Conservation (phyloP, 225 moss, liverwort and hornwort species). For the Marchantia paleacea region DNA sequence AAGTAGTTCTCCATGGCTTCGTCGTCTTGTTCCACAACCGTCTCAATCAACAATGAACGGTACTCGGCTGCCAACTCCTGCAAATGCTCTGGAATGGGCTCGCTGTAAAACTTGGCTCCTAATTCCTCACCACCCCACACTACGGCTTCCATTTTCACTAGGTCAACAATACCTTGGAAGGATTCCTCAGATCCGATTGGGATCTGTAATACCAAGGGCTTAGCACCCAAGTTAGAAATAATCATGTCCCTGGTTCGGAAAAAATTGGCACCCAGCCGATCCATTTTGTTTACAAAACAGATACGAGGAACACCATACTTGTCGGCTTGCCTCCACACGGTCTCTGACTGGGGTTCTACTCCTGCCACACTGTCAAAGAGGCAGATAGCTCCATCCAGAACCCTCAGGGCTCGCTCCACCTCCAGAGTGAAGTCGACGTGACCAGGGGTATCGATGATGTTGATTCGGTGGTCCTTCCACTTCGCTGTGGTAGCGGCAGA, state of each 20-base stretch:
- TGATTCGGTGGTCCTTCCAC: constrained; percentile 95
- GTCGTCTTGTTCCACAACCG: constrained; percentile 76
- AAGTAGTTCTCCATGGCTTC: constrained; percentile 79
- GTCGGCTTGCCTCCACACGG: constrained; percentile 94
- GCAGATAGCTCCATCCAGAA: constrained; percentile 95
- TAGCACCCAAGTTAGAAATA: constrained; percentile 74
- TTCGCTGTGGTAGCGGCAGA: constrained; percentile 94
- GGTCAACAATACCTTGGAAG: constrained; percentile 68
- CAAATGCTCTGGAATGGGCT: constrained; percentile 70
- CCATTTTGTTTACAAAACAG: constrained; percentile 99
- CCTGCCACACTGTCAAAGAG: constrained; percentile 96
- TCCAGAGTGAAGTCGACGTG: constrained; percentile 97
- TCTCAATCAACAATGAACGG: constrained; percentile 60
- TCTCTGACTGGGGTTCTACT: constrained; percentile 97
- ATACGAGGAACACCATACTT: constrained; percentile 91
- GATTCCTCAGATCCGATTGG: constrained; percentile 80
- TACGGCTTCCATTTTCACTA: constrained; percentile 87
- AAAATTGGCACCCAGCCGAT: constrained; percentile 87
- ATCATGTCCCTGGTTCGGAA: constrained; percentile 95
- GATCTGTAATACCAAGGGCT: constrained; percentile 74
- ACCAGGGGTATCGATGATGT: constrained; percentile 94
- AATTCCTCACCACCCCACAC: constrained; percentile 90
- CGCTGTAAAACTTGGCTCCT: constrained; percentile 72
- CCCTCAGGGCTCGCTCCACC: constrained; percentile 91
- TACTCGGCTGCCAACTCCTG: constrained; percentile 58